Conservation (phyloP, 169 alveolate species). For the Toxoplasma gondii region DNA sequence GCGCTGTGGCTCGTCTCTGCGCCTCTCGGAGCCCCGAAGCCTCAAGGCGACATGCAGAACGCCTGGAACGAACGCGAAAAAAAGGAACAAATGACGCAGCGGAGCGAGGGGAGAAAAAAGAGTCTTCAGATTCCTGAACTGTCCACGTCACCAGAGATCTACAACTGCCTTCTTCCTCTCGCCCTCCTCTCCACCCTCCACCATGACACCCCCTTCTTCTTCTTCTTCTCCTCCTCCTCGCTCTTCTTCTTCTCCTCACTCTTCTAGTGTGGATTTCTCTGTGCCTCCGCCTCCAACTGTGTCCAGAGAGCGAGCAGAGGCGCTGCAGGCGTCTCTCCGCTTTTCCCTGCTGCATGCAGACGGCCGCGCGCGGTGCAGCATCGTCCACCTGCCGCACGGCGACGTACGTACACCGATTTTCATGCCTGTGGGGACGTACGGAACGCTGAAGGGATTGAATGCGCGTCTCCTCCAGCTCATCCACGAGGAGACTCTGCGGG, state of each 20-base stretch:
- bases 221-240: background rate
- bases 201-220: background rate
- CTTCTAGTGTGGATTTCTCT: background rate
- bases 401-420: conserved; percentile 96
- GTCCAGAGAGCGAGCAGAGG: background rate
- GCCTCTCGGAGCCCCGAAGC: no score
- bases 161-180: background rate
- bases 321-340: background rate
- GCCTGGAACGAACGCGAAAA: no score
- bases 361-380: conserved; percentile 93
- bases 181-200: background rate
- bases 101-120: no score
- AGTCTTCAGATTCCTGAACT: no score
- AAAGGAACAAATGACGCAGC: no score
- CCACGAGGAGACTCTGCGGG: conserved; percentile 6
- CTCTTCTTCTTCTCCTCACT: background rate
- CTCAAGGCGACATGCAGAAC: no score
- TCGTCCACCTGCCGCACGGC: conserved; percentile 95
- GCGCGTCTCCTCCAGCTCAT: conserved; percentile 54
- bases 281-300: background rate
- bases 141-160: no score
- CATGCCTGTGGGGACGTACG: conserved; percentile 99
- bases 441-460: conserved; percentile 88
- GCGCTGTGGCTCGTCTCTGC: no score
- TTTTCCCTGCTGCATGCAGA: conserved; percentile 59